Base-by-base conservation (phyloP, 2,329 filamentous ascomycete species). In the Arthrocladium fulminans region DNA sequence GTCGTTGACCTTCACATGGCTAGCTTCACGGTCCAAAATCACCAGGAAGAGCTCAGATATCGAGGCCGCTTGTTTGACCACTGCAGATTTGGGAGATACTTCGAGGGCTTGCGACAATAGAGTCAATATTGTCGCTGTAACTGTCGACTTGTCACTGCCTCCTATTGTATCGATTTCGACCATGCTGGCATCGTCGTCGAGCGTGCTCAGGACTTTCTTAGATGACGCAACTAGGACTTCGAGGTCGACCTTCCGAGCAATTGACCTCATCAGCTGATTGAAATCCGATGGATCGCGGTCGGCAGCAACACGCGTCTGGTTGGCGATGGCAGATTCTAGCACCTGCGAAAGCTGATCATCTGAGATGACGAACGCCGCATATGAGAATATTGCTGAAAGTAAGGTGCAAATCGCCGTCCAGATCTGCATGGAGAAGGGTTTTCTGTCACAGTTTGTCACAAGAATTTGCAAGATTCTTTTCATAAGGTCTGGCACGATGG, bases 311-410 rank as follows among this genome's bases (percentile, higher is more conserved):
- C 25, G 19, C 3, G 15, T 6, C 4, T 39, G 35, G 34, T 13
- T 24, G 17, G 25, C 23, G 3, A 47, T 22, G 2, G 29, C 44
- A 5, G 19, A n/a, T 3, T 10, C 69, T 22, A 97, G 68, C 40
- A 94, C 75, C 42, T 76, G 79, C 53, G 86, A 80, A 9, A 97
- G 67, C 57, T 90, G 83, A 3, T 77, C 73, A 1, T 79, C 79
- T 9, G 88, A 87, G 52, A 97, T 73, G 81, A 97, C 94, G 67
- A 86, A 96, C 1, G 90, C 88, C 22, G 97, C 71, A 58, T 92
- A 80, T 57, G 92, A 83, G 10, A 90, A 79, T 38, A 96, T 73
- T 6, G 88, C 79, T 41, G 81, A 83, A 52, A 96, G 73, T 50
- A 97, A 81, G 0, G 86, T 77, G 65, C 86, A 95, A 7, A 81